phyloP scores from a whole-genome alignment of 2,329 filamentous ascomycete species.

The Fusarium beomiforme region DNA sequence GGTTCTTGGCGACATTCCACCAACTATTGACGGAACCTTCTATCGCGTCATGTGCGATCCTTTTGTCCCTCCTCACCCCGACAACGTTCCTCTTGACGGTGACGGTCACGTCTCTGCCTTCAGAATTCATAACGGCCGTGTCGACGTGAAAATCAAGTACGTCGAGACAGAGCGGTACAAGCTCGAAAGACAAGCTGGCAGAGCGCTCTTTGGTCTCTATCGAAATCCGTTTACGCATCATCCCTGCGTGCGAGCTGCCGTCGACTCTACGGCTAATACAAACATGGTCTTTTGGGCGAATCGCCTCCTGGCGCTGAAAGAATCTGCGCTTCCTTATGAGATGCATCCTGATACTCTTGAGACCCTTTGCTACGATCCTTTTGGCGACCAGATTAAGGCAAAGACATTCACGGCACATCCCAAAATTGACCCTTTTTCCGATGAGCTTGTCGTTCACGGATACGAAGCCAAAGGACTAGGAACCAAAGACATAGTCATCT shows the following conservation, averaged over 20 bases:
- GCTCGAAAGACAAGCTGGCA: conserved; percentile 50
- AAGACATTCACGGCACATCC: conserved; percentile 24
- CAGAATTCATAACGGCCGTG: conserved; percentile 46
- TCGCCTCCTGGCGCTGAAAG: conserved; percentile 13
- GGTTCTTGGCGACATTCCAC: conserved; percentile 34
- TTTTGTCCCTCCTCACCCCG: conserved; percentile 45
- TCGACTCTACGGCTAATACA: conserved; percentile 27
- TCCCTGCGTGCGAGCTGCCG: conserved; percentile 9
- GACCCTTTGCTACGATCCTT: conserved; percentile 10
- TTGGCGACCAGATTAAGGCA: conserved; percentile 7
- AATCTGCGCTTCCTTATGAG: conserved; percentile 9
- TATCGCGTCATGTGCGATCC: conserved; percentile 55
- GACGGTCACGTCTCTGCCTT: conserved; percentile 54
- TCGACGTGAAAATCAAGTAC: conserved; percentile 49
- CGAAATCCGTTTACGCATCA: conserved; percentile 21
- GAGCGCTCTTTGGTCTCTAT: conserved; percentile 32
- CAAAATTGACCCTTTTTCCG: conserved; percentile 6
- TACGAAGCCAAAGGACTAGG: conserved; percentile 29
- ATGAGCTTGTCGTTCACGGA: conserved; percentile 18
- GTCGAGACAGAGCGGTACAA: conserved; percentile 54
- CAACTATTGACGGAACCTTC: conserved; percentile 39
- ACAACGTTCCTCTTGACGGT: conserved; percentile 52
- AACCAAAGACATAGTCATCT: conserved; percentile 19
- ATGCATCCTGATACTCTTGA: conserved; percentile 23
- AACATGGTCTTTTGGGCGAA: conserved; percentile 20